Percentiles rank a stretch among this genome's conserved stretches.
Evolutionary conservation across 1,284 basidiomycete species (phyloP).

Genomic region (Pseudozyma flocculosa): DNA sequence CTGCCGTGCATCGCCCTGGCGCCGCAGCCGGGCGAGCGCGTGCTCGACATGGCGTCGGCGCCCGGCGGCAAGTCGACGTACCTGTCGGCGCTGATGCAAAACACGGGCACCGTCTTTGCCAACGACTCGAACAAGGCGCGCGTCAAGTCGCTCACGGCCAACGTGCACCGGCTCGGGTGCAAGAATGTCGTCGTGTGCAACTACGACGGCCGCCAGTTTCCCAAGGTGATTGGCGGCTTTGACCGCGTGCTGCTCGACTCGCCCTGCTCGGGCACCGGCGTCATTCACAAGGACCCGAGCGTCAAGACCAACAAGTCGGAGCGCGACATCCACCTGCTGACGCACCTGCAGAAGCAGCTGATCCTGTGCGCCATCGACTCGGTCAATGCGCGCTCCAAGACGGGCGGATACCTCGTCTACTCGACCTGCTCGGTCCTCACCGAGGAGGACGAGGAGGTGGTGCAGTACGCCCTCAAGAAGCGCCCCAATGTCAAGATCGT

Average conservation of each 20-base stretch:
- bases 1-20: conserved; percentile 94
- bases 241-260: conserved; percentile 95
- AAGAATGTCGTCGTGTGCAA: conserved; percentile 97
- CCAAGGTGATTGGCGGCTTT: conserved; percentile 99
- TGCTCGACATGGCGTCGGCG: conserved; percentile 97
- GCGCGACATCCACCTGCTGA: conserved; percentile 83
- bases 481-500: conserved; percentile 93
- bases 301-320: conserved; percentile 99
- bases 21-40: conserved; percentile 88
- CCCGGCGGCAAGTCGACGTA: conserved; percentile 93
- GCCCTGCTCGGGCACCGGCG: conserved; percentile 96
- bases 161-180: conserved; percentile 94
- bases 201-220: conserved; percentile 96
- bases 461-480: conserved; percentile 97
- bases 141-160: conserved; percentile 94
- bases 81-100: conserved; percentile 74
- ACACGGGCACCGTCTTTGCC: conserved; percentile 96
- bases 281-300: conserved; percentile 94
- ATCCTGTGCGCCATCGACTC: conserved; percentile 98
- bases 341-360: conserved; percentile 97
- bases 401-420: conserved; percentile 93
- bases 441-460: conserved; percentile 97
- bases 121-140: conserved; percentile 94
- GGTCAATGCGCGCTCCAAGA: conserved; percentile 81
- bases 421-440: conserved; percentile 98